These are phyloP conservation scores for Lophiotrema nucula DNA, from an alignment of 495 filamentous ascomycete species.

Conservation along the genomic window DNA sequence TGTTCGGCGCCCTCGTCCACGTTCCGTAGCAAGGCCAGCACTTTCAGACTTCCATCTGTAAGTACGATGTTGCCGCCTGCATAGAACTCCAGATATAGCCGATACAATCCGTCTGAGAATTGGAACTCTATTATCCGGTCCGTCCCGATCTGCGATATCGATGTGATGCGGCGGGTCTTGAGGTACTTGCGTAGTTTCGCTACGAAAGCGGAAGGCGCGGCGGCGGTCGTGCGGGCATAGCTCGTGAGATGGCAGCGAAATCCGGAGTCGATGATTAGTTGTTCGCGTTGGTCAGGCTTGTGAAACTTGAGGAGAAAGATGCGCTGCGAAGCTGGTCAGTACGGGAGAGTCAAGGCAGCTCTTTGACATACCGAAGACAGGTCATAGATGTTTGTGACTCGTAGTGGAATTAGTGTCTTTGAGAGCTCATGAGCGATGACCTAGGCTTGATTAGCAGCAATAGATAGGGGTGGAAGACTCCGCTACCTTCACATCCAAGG, in stretches of 20 bases:
- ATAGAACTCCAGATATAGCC: slow-evolving; percentile 92
- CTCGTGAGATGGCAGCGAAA: slow-evolving; percentile 93
- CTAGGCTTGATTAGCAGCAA: slow-evolving; percentile 45
- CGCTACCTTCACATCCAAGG: slow-evolving; percentile 78
- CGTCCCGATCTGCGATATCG: slow-evolving; percentile 80
- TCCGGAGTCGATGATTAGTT: slow-evolving; percentile 88
- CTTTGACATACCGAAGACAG: slow-evolving; percentile 65
- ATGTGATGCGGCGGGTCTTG: slow-evolving; percentile 79
- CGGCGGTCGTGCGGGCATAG: slow-evolving; percentile 80
- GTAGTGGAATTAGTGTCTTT: slow-evolving; percentile 66
- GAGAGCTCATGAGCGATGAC: slow-evolving; percentile 92
- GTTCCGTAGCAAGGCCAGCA: slow-evolving; percentile 75
- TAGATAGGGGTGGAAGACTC: background rate
- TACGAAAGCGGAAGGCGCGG: slow-evolving; percentile 81
- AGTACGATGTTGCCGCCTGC: slow-evolving; percentile 93
- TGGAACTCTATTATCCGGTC: slow-evolving; percentile 89
- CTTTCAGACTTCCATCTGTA: slow-evolving; percentile 74
- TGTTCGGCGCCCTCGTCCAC: slow-evolving; percentile 75
- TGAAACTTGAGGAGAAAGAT: slow-evolving; percentile 93
- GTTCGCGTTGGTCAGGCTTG: slow-evolving; percentile 80
- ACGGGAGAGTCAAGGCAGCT: background rate
- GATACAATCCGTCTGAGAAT: slow-evolving; percentile 87
- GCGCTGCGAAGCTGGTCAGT: slow-evolving; percentile 48
- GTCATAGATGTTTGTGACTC: slow-evolving; percentile 92
- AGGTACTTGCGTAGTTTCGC: slow-evolving; percentile 79